Evolutionary conservation across 1,284 basidiomycete species (phyloP).

Genomic region (Ganoderma meredithae): DNA sequence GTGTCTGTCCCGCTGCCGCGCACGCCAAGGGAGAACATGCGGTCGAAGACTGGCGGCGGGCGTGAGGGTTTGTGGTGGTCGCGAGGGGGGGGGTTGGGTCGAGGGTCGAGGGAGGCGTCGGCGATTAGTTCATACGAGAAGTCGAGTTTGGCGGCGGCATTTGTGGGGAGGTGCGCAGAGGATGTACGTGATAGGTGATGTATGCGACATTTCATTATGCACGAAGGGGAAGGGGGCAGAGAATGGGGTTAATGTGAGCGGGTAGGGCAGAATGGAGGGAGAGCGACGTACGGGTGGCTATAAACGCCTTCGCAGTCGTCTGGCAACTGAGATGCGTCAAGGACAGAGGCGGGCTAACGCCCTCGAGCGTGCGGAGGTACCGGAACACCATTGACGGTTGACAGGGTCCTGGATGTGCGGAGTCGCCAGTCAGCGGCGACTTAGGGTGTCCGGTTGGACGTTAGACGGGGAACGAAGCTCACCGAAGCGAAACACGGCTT

Average conservation of each 20-base stretch:
- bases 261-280: neutral
- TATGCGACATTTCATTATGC: neutral
- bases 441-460: neutral
- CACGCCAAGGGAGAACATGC: constrained; percentile 89
- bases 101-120: neutral
- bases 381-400: constrained; percentile 92
- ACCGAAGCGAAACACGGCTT: constrained; percentile 88
- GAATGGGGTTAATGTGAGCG: neutral
- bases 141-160: neutral
- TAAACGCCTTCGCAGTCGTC: constrained; percentile 85
- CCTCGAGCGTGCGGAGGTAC: constrained; percentile 83
- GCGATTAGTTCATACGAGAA: neutral
- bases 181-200: neutral
- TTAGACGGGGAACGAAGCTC: constrained; percentile 36
- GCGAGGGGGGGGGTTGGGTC: neutral
- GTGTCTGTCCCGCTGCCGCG: constrained; percentile 73
- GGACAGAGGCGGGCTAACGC: constrained; percentile 80
- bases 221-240: neutral
- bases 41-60: constrained; percentile 77
- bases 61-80: neutral
- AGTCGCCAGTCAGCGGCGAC: neutral
- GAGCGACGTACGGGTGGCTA: constrained; percentile 71
- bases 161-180: constrained; percentile 10
- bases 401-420: constrained; percentile 61
- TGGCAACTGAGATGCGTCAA: constrained; percentile 89